phyloP scores from a whole-genome alignment of 805 yeast species.

The Myxozyma kluyveri region DNA sequence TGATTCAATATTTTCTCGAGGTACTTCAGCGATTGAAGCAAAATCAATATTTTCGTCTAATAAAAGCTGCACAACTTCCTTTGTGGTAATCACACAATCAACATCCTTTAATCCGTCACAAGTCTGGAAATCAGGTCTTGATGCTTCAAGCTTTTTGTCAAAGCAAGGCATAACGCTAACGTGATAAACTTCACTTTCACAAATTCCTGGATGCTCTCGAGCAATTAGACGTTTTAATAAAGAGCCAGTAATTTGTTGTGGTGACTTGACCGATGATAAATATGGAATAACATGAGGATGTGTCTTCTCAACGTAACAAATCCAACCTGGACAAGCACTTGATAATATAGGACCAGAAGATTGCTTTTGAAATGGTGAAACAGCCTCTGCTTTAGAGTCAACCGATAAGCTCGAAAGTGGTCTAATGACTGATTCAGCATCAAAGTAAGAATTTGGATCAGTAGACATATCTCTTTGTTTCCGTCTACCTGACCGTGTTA shows the following conservation, averaged over 20 bases:
- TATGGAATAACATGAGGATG: conserved; percentile 78
- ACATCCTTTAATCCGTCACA: conserved; percentile 55
- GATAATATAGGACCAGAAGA: conserved; percentile 54
- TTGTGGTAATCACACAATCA: conserved; percentile 91
- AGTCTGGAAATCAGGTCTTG: conserved; percentile 63
- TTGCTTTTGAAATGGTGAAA: background rate
- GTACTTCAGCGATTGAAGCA: conserved; percentile 2
- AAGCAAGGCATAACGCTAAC: conserved; percentile 94
- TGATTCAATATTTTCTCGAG: background rate
- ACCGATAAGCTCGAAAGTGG: background rate
- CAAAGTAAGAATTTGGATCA: background rate
- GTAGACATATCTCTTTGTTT: background rate
- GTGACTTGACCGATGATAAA: conserved; percentile 74
- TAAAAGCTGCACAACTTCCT: conserved; percentile 73
- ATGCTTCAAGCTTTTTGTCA: conserved; percentile 93
- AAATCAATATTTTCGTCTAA: conserved; percentile 48
- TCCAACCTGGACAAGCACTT: conserved; percentile 94
- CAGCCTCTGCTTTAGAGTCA: background rate
- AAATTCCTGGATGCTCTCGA: conserved; percentile 36
- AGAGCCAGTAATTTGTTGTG: conserved; percentile 90
- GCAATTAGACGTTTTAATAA: conserved; percentile 56
- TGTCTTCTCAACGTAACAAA: conserved; percentile 90
- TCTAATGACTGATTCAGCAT: conserved; percentile 3
- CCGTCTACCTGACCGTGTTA: conserved; percentile 5
- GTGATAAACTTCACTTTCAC: conserved; percentile 58